A percentile compares a stretch with the other conserved stretches of the same genome.
These are phyloP conservation scores for Eremochloa ophiuroides DNA, from an alignment of 176 grass and related monocot genomes.

Conservation along the genomic window DNA sequence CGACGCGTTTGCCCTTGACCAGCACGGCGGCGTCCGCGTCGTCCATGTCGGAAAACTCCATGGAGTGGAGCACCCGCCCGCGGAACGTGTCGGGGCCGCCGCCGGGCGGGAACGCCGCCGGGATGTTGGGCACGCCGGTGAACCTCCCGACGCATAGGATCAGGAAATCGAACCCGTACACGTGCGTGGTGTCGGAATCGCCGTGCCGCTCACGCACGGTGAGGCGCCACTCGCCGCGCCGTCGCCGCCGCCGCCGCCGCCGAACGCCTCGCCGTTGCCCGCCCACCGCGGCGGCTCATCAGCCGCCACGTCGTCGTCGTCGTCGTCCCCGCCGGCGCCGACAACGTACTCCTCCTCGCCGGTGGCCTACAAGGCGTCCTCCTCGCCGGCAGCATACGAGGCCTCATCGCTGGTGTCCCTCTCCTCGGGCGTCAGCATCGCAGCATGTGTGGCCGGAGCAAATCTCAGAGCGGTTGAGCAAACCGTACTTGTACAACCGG, in stretches of 20 bases:
- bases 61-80: conserved; percentile 58
- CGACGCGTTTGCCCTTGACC: conserved; percentile 45
- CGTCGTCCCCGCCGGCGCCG: not conserved
- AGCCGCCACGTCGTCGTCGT: not conserved
- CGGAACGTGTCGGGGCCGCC: conserved; percentile 53
- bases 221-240: conserved; percentile 25
- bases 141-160: conserved; percentile 76
- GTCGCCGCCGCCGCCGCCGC: too few species aligned
- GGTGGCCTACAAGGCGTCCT: too few species aligned
- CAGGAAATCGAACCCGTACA: conserved; percentile 62
- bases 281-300: conserved; percentile 44
- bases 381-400: too few species aligned
- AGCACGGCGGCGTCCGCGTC: conserved; percentile 29
- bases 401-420: too few species aligned
- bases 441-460: too few species aligned
- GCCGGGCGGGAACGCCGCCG: conserved; percentile 34
- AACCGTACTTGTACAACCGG: too few species aligned
- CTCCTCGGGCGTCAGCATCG: too few species aligned
- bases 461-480: too few species aligned
- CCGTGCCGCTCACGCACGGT: conserved; percentile 15
- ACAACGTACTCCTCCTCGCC: too few species aligned
- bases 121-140: conserved; percentile 68
- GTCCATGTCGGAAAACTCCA: conserved; percentile 49
- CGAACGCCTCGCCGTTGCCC: conserved; percentile 69
- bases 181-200: not conserved